Percentiles rank a stretch among this genome's conserved stretches.
phyloP scores from a whole-genome alignment of 768 basidiomycete species.

The Leucocoprinus leucothites region DNA sequence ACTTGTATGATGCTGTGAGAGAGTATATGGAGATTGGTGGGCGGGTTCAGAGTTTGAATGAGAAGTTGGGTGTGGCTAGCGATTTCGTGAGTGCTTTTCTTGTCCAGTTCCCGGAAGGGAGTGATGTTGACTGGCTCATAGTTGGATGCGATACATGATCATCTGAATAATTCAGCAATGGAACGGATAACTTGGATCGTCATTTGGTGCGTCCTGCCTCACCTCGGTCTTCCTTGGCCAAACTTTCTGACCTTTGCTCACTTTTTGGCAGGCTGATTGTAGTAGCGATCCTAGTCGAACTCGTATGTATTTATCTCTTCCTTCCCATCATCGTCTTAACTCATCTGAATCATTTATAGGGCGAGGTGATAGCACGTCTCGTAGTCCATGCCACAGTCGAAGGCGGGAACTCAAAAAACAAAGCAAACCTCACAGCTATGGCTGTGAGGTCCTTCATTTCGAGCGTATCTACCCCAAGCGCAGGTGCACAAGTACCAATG shows the following conservation, averaged over 20 bases:
- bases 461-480: constrained; percentile 1
- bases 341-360: constrained; percentile 35
- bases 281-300: constrained; percentile 84
- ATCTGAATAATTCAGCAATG: constrained; percentile 87
- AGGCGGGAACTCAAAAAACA: constrained; percentile 5
- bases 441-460: neutral
- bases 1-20: constrained; percentile 86
- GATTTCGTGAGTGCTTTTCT: constrained; percentile 65
- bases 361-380: constrained; percentile 78
- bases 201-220: constrained; percentile 33
- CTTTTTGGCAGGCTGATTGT: constrained; percentile 71
- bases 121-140: constrained; percentile 25
- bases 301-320: constrained; percentile 42
- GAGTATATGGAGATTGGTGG: constrained; percentile 93
- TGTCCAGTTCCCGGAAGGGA: neutral
- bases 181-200: constrained; percentile 74
- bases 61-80: constrained; percentile 82
- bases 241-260: constrained; percentile 18
- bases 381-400: constrained; percentile 61
- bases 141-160: constrained; percentile 92
- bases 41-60: constrained; percentile 82
- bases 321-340: neutral
- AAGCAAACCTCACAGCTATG: neutral
- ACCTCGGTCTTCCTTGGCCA: constrained; percentile 16
- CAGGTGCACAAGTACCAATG: constrained; percentile 2